Base-by-base conservation (phyloP, 2,329 filamentous ascomycete genomes). In the Nannizziopsis arthrosporioides region DNA sequence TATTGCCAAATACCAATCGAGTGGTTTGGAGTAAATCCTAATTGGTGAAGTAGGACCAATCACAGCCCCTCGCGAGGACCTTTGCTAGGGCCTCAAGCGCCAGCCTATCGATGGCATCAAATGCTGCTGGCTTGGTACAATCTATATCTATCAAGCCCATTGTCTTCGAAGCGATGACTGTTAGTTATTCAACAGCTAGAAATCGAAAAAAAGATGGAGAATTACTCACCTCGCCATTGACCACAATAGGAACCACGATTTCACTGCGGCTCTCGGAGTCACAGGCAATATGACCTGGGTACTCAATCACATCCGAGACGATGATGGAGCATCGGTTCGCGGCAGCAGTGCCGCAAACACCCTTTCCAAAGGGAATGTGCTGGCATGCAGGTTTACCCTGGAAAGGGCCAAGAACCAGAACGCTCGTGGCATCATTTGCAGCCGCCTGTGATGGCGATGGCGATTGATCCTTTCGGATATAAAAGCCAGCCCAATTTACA, bases 401-500 rank as follows among this genome's bases (percentile, higher is more conserved):
- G 57, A 73, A 73, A 1, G 70, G 70, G 1, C 70, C 70, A 0
- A 73, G 63, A 4, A 73, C 62, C 15, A 73, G 59, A 8, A 59
- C 40, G 17, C 57, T 53, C 14, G 59, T 52, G 19, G 59, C 56
- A 32, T 45, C 38, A 37, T 52, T 50, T 11, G 35, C 46, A 1
- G 17, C 39, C 6, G 37, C 15, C 22, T 52, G 43, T 0, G 30
- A 34, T 0, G 50, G 55, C 5, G 54, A 53, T 19, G 64, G 66
- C 54, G 68, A 68, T 51, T 68, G 67, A 54, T 69, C 67, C 42
- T 63, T 60, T 44, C 67, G 61, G 41, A 72, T 63, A 54, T 72
- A 72, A 62, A 72, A 72, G 2, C 70, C 70, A 4, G 68, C 61
- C 70, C 70, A 73, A 56, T 73, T 73, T 35, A 73, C 69, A 40